Conservation (phyloP, 352 stramenopile species). For the Globisporangium carolinianum region DNA sequence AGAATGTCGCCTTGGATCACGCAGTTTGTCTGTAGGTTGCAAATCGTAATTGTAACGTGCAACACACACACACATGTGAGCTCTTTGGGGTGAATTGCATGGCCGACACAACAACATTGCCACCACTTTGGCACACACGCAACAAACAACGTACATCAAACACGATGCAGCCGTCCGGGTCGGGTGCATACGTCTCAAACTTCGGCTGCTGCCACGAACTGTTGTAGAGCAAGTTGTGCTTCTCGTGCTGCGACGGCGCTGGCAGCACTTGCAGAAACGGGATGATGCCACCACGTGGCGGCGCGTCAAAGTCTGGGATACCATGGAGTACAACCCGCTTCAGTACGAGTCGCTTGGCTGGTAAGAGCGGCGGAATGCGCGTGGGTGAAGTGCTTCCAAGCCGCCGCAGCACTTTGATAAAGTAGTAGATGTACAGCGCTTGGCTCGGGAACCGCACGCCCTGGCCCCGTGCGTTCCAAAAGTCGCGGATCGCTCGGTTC, state of each 20-base stretch:
- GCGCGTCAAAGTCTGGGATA: slow-evolving; percentile 69
- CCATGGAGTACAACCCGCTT: slow-evolving; percentile 56
- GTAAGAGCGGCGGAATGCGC: slow-evolving; percentile 47
- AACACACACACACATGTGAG: background rate
- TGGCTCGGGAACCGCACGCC: slow-evolving; percentile 80
- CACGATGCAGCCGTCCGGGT: slow-evolving; percentile 39
- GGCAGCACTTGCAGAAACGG: slow-evolving; percentile 62
- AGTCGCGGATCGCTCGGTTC: slow-evolving; percentile 64
- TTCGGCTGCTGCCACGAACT: slow-evolving; percentile 58
- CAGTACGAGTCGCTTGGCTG: slow-evolving; percentile 56
- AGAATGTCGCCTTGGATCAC: slow-evolving; percentile 66
- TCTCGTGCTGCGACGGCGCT: slow-evolving; percentile 50
- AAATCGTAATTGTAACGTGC: background rate
- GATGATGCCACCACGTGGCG: slow-evolving; percentile 45
- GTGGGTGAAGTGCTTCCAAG: slow-evolving; percentile 30
- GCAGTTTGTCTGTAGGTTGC: slow-evolving; percentile 41
- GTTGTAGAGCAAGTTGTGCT: slow-evolving; percentile 57
- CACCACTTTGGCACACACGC: too few species aligned
- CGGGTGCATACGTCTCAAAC: slow-evolving; percentile 55
- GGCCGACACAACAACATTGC: too few species aligned
- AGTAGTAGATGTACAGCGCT: slow-evolving; percentile 86
- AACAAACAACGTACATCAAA: slow-evolving; percentile 32
- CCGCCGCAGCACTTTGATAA: slow-evolving; percentile 58
- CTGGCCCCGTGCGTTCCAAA: slow-evolving; percentile 70
- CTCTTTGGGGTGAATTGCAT: too few species aligned